Evolutionary conservation across 225 moss, liverwort and hornwort genomes (phyloP).

Genomic region (Polytrichum formosum): DNA sequence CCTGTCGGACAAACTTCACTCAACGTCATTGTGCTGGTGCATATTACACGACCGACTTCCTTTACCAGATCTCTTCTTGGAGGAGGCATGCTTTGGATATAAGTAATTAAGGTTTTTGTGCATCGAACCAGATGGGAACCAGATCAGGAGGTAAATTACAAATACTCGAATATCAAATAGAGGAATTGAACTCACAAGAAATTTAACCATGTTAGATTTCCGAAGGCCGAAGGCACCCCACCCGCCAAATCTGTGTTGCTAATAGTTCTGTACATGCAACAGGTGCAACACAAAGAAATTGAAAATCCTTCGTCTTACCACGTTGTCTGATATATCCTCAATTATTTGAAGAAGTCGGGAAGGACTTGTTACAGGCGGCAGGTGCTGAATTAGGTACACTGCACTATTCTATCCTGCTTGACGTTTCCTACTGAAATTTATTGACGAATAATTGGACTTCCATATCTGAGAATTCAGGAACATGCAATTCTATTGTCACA

Average conservation of each 20-base stretch:
- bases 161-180: background rate
- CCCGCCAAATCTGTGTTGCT: background rate
- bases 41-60: too few species aligned
- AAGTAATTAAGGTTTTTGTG: too few species aligned
- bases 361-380: background rate
- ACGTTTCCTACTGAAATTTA: background rate
- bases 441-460: background rate
- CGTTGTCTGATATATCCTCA: background rate
- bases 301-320: background rate
- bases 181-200: background rate
- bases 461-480: background rate
- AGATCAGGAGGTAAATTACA: background rate
- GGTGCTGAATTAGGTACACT: background rate
- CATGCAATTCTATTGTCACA: background rate
- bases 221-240: background rate
- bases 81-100: background rate
- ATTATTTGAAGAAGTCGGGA: background rate
- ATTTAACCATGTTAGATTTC: background rate
- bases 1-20: background rate
- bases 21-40: too few species aligned
- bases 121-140: background rate
- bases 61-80: too few species aligned
- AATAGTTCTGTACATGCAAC: background rate
- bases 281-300: background rate
- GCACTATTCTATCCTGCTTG: background rate